These are phyloP conservation scores for Pseudisothecium myosuroides DNA, from an alignment of 225 moss, liverwort and hornwort species.

Conservation along the genomic window DNA sequence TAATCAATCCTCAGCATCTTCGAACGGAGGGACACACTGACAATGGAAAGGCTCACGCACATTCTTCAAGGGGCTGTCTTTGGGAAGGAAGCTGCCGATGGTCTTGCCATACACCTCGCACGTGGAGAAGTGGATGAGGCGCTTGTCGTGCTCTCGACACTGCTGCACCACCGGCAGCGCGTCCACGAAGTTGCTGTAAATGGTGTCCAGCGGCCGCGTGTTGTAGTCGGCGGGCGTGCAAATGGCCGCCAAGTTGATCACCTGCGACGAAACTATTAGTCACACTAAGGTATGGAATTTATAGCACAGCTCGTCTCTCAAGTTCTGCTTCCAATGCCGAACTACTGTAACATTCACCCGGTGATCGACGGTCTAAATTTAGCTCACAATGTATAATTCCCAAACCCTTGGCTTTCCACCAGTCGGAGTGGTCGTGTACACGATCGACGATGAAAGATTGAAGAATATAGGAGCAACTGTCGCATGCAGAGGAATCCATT, in stretches of 20 bases:
- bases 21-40: neutral
- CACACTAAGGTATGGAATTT: no score
- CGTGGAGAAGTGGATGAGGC: constrained; percentile 52
- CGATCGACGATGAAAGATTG: neutral
- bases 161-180: constrained; percentile 48
- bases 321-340: neutral
- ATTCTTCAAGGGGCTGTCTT: constrained; percentile 28
- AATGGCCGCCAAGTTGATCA: constrained; percentile 52
- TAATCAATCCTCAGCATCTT: neutral
- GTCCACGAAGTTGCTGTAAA: constrained; percentile 59
- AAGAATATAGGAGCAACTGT: neutral
- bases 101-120: constrained; percentile 62
- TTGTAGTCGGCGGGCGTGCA: constrained; percentile 59
- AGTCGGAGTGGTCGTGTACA: neutral
- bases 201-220: constrained; percentile 47
- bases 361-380: neutral
- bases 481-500: neutral
- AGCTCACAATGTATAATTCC: neutral
- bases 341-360: neutral
- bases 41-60: neutral
- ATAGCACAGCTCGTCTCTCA: neutral
- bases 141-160: constrained; percentile 34
- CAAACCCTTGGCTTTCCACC: neutral
- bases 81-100: constrained; percentile 42
- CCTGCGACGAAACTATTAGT: neutral